Base-by-base conservation (phyloP, 306 rosid genomes). In the Geum urbanum region DNA sequence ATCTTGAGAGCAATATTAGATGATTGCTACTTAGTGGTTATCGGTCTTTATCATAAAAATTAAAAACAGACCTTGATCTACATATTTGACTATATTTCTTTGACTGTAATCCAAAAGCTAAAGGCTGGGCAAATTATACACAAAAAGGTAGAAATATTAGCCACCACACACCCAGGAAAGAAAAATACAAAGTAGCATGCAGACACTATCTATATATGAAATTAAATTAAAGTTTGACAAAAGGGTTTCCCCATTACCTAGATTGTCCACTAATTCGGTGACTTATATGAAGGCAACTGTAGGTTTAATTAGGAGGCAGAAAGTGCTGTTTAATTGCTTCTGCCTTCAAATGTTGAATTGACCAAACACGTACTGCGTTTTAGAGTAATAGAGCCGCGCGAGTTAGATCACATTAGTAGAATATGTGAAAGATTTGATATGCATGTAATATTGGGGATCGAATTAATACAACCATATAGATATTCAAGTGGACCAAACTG, bases 61-160 rank as follows among this genome's bases (percentile, higher is more conserved):
- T 32, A 32, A 32, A 32, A 32, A 59, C 15, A n/a, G 67, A 61
- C 12, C 7, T 39, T 4, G 37, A 32, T 32, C 62, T 12, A 4
- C 32, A 45, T 49, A 70, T 73, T 79, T 83, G 84, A 79, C 82
- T 66, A 56, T 55, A 65, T 19, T 59, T 69, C 52, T 70, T 41
- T 71, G 68, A 74, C 82, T 73, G 64, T 47, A 24, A 45, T 54
- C 77, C 47, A 59, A 82, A 76, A 63, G 74, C 63, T 43, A 52
- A 40, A 48, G 62, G 46, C 55, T 67, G 19, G 27, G 52, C 40
- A 40, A 13, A 19, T 57, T 54, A 58, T 48, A 35, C 16, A 43
- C 14, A 70, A 18, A 54, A 43, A 55, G 24, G 32, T 18, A 18
- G 24, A 51, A 44, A 39, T 32, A 32, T 32, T 18, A 7, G 24